Evolutionary conservation across 805 yeast genomes (phyloP).

Genomic region (Starmera pachycereana): DNA sequence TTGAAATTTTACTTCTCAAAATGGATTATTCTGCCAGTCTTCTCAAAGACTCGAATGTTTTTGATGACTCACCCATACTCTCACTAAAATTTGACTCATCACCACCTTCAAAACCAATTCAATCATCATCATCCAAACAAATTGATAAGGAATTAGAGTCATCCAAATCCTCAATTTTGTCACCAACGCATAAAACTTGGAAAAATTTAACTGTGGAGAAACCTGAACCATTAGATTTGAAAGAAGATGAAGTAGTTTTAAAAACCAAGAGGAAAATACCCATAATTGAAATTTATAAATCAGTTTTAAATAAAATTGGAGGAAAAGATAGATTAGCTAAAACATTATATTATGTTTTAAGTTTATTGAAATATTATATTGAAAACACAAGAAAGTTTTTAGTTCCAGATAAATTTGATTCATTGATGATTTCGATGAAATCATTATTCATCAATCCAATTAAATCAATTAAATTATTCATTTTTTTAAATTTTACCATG

Average conservation of each 20-base stretch:
- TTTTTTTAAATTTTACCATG: slow-evolving; percentile 21
- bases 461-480: slow-evolving; percentile 12
- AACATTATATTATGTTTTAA: slow-evolving; percentile 45
- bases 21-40: slow-evolving; percentile 14
- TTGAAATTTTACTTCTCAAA: too few relatives aligned
- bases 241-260: background rate
- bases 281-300: slow-evolving; percentile 35
- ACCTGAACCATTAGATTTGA: background rate
- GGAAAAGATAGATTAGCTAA: slow-evolving; percentile 72
- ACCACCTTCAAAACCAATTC: slow-evolving; percentile 12
- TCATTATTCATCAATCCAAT: slow-evolving; percentile 16
- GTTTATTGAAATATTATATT: slow-evolving; percentile 40
- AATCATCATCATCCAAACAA: background rate
- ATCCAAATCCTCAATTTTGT: background rate
- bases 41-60: slow-evolving; percentile 12
- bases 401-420: slow-evolving; percentile 18
- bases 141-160: background rate
- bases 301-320: slow-evolving; percentile 40
- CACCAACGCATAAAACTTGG: background rate
- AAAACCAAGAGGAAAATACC: background rate
- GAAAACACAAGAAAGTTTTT: slow-evolving; percentile 25
- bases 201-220: background rate
- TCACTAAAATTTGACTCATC: slow-evolving; percentile 13
- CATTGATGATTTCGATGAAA: slow-evolving; percentile 18
- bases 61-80: slow-evolving; percentile 8